Conservation (phyloP, 495 filamentous ascomycete species). For the Amniculicola lignicola region DNA sequence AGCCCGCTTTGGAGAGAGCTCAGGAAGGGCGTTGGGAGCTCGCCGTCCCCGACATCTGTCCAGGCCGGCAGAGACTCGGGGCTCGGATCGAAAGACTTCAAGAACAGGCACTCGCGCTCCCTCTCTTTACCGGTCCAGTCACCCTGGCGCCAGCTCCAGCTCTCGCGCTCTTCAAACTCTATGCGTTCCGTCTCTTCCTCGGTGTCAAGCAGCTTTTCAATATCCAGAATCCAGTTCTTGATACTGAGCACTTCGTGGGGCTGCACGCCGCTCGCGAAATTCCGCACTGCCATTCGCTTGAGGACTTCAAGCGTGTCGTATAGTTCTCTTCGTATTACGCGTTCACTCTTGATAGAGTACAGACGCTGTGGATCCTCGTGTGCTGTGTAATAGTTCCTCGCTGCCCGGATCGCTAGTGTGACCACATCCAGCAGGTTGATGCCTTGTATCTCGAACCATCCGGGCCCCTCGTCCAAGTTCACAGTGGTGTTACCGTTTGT, state of each 20-base stretch:
- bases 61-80: slow-evolving; percentile 64
- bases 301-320: slow-evolving; percentile 82
- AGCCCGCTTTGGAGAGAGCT: slow-evolving; percentile 71
- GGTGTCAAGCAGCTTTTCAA: slow-evolving; percentile 67
- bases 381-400: slow-evolving; percentile 89
- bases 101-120: slow-evolving; percentile 69
- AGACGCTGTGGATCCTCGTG: slow-evolving; percentile 79
- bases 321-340: slow-evolving; percentile 74
- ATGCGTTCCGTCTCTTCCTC: slow-evolving; percentile 73
- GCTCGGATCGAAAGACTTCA: slow-evolving; percentile 67
- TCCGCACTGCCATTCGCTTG: slow-evolving; percentile 82
- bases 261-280: slow-evolving; percentile 79
- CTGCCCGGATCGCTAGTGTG: slow-evolving; percentile 89
- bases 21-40: slow-evolving; percentile 73
- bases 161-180: slow-evolving; percentile 66
- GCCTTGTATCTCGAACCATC: slow-evolving; percentile 84
- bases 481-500: slow-evolving; percentile 35
- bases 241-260: slow-evolving; percentile 70
- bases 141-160: slow-evolving; percentile 76
- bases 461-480: slow-evolving; percentile 47
- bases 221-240: slow-evolving; percentile 68
- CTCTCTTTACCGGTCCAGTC: slow-evolving; percentile 76
- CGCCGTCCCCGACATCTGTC: slow-evolving; percentile 55
- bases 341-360: slow-evolving; percentile 80
- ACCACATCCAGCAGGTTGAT: slow-evolving; percentile 87